Evolutionary conservation across 371 early-diverging fungal species (phyloP).

Genomic region (Chytridium lagenaria): DNA sequence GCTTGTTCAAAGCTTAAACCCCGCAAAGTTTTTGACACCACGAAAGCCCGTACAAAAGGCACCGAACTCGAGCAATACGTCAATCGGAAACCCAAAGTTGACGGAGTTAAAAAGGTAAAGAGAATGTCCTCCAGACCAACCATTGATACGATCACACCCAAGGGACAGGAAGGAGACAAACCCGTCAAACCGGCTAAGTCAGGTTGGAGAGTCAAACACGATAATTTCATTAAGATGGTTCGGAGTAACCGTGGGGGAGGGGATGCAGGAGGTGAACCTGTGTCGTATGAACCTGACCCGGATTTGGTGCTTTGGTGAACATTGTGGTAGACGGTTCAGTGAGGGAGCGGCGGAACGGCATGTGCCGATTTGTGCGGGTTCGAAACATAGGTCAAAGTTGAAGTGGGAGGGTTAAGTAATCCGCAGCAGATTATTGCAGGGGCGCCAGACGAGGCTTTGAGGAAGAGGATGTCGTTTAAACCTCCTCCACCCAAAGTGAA

Average conservation of each 20-base stretch:
- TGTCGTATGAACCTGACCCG: conserved; percentile 46
- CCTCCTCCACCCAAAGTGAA: conserved; percentile 47
- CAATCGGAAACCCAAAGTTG: conserved; percentile 4
- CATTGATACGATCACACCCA: background rate
- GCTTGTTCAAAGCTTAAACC: conserved; percentile 49
- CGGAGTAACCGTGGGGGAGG: conserved; percentile 40
- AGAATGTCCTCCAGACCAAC: background rate
- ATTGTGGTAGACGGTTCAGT: conserved; percentile 54
- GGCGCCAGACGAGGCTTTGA: conserved; percentile 41
- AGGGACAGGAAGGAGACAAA: conserved; percentile 2
- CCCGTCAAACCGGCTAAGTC: conserved; percentile 37
- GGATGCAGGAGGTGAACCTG: background rate
- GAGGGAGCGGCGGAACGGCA: conserved; percentile 53
- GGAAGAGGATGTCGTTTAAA: conserved; percentile 50
- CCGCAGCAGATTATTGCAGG: conserved; percentile 20
- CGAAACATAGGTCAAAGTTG: conserved; percentile 40
- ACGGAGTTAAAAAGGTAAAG: conserved; percentile 19
- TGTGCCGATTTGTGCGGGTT: conserved; percentile 50
- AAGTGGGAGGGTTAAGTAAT: conserved; percentile 15
- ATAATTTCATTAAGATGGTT: conserved; percentile 54
- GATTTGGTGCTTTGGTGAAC: conserved; percentile 53
- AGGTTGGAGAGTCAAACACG: conserved; percentile 56
- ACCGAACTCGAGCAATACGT: conserved; percentile 59
- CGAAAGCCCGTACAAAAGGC: conserved; percentile 50
- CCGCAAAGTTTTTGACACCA: conserved; percentile 54